phyloP scores from a whole-genome alignment of 2,329 filamentous ascomycete genomes.

The Acrodontium crateriforme region DNA sequence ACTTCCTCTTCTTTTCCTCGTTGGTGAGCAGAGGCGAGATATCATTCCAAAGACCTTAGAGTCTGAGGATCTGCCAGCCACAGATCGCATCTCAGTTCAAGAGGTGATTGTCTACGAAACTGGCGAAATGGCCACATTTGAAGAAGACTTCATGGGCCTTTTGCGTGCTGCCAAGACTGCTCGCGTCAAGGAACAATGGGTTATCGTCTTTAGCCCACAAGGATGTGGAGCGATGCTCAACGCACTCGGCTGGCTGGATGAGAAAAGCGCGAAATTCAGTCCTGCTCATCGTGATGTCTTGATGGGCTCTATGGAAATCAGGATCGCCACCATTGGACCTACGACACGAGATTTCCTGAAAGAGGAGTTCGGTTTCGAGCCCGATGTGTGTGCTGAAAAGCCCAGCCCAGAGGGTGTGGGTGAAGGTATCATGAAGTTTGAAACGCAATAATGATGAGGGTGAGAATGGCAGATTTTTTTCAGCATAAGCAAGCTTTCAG shows the following conservation, averaged over 20 bases:
- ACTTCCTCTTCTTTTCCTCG: constrained; percentile 65
- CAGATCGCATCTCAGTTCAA: constrained; percentile 49
- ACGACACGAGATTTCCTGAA: constrained; percentile 69
- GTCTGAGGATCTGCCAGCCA: constrained; percentile 35
- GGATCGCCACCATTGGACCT: constrained; percentile 79
- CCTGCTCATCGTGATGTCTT: constrained; percentile 52
- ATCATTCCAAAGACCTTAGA: constrained; percentile 75
- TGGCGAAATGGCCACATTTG: constrained; percentile 66
- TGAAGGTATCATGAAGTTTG: constrained; percentile 42
- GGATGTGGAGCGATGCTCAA: constrained; percentile 48
- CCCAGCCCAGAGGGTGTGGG: constrained; percentile 72
- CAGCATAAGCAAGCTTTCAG: background rate
- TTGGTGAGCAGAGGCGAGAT: constrained; percentile 79
- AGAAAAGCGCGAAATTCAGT: constrained; percentile 24
- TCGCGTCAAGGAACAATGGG: constrained; percentile 43
- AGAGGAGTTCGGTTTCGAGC: constrained; percentile 49
- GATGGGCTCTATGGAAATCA: constrained; percentile 79
- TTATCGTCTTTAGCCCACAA: constrained; percentile 56
- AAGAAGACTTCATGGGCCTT: constrained; percentile 43
- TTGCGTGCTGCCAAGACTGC: constrained; percentile 29
- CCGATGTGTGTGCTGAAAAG: constrained; percentile 66
- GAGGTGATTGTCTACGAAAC: constrained; percentile 83
- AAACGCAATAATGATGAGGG: constrained; percentile 2
- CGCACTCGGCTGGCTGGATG: constrained; percentile 34
- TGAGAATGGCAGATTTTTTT: background rate